These are phyloP conservation scores for Candida dajiaensis DNA, from an alignment of 805 yeast genomes.

Conservation along the genomic window DNA sequence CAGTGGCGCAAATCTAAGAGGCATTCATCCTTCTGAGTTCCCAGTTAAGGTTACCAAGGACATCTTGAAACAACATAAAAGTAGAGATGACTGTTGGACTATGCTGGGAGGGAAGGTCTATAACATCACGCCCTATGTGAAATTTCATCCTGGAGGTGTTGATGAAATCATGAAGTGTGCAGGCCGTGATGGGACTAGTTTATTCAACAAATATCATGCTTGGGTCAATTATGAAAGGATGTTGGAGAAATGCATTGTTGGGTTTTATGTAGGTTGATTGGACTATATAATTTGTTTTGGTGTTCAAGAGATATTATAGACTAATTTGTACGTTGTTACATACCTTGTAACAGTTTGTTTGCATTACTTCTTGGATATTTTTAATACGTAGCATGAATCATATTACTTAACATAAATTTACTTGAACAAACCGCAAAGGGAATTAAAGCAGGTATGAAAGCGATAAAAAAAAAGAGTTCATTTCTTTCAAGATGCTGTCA, in stretches of 20 bases:
- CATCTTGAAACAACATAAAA: slow-evolving; percentile 54
- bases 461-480: no score
- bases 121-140: slow-evolving; percentile 76
- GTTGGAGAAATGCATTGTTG: slow-evolving; percentile 73
- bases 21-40: slow-evolving; percentile 43
- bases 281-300: background rate
- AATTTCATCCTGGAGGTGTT: slow-evolving; percentile 92
- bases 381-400: slow-evolving; percentile 6
- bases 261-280: slow-evolving; percentile 29
- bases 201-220: slow-evolving; percentile 67
- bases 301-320: no score
- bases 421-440: no score
- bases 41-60: slow-evolving; percentile 52
- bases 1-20: slow-evolving; percentile 46
- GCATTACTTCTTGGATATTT: no score
- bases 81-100: slow-evolving; percentile 78
- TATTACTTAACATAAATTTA: background rate
- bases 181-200: slow-evolving; percentile 73
- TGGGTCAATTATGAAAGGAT: slow-evolving; percentile 87
- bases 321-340: background rate
- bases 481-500: no score
- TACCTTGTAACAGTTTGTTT: no score
- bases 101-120: slow-evolving; percentile 74
- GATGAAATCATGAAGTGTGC: slow-evolving; percentile 72
- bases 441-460: no score